Percentiles rank a stretch among this genome's conserved stretches.
Conservation (phyloP, 768 basidiomycete genomes). For the Agaricus bisporus region DNA sequence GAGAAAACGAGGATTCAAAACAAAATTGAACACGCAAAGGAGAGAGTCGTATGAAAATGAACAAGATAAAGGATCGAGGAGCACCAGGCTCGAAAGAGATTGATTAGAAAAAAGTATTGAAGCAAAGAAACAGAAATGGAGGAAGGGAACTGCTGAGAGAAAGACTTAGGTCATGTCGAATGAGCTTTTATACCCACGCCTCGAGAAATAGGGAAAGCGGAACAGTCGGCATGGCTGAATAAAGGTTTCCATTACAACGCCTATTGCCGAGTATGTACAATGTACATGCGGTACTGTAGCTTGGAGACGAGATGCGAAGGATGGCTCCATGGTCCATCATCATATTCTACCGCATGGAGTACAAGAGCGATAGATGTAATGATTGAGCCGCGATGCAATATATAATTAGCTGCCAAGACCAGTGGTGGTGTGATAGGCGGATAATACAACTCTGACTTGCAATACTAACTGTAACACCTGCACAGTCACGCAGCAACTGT, state of each 20-base stretch:
- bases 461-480: too few relatives aligned
- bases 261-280: background rate
- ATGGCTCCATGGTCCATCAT: too few relatives aligned
- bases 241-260: background rate
- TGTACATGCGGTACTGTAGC: too few relatives aligned
- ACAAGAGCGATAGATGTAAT: too few relatives aligned
- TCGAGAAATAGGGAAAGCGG: background rate
- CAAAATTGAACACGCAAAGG: conserved; percentile 9
- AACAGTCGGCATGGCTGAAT: background rate
- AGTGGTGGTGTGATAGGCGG: too few relatives aligned
- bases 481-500: too few relatives aligned
- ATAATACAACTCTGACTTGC: too few relatives aligned
- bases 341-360: too few relatives aligned
- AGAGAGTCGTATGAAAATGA: conserved; percentile 7
- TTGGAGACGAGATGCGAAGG: too few relatives aligned
- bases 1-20: conserved; percentile 9
- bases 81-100: conserved; percentile 24
- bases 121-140: conserved; percentile 6
- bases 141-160: background rate
- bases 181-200: background rate
- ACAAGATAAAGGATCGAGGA: conserved; percentile 10
- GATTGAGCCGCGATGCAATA: too few relatives aligned
- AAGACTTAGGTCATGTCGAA: background rate
- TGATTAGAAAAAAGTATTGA: conserved; percentile 8
- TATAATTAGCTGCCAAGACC: too few relatives aligned